phyloP scores from a whole-genome alignment of 768 basidiomycete species.

The Dendrothele bispora region DNA sequence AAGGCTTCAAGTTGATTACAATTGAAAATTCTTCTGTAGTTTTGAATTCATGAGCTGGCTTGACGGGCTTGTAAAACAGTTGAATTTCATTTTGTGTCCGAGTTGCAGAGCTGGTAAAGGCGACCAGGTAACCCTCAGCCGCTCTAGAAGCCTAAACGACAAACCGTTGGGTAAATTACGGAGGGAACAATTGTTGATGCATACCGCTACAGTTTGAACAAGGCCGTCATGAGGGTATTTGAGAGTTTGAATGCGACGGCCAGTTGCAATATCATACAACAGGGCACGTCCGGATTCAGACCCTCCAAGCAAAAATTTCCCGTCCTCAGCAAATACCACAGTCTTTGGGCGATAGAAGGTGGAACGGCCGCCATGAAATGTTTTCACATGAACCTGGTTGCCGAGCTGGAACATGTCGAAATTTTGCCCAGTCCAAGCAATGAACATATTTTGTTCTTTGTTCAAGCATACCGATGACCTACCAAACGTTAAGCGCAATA shows the following conservation, averaged over 20 bases:
- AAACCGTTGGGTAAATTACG: no score
- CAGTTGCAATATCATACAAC: neutral
- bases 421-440: slow-evolving; percentile 3
- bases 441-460: neutral
- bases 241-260: neutral
- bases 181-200: no score
- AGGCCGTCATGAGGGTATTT: neutral
- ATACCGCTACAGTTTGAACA: slow-evolving; percentile 5
- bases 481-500: neutral
- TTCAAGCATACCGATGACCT: slow-evolving; percentile 2
- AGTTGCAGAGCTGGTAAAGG: no score
- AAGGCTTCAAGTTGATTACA: no score
- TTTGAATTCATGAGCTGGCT: no score
- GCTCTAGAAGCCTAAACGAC: no score
- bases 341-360: neutral
- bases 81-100: no score
- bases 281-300: slow-evolving; percentile 2
- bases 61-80: no score
- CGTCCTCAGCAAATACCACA: slow-evolving; percentile 1
- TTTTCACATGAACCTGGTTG: neutral
- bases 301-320: slow-evolving; percentile 1
- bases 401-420: slow-evolving; percentile 1
- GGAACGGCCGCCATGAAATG: neutral
- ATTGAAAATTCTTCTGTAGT: no score
- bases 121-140: no score